Evolutionary conservation across 768 basidiomycete genomes (phyloP).

Genomic region (Xerocomellus intermedius): DNA sequence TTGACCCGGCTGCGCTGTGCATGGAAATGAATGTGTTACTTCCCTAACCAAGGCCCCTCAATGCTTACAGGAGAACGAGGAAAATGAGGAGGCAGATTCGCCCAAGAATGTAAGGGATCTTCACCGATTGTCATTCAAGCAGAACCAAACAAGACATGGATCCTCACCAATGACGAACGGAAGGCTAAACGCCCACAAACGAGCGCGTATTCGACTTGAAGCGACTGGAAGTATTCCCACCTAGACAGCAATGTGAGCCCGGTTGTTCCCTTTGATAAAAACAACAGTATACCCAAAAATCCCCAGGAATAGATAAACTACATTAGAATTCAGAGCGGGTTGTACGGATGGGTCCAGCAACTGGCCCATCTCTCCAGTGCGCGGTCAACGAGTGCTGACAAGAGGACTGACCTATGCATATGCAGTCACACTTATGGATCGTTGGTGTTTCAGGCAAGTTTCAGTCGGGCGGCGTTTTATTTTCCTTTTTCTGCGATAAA

Average conservation of each 20-base stretch:
- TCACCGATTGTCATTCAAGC: neutral
- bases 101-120: slow-evolving; percentile 26
- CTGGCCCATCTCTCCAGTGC: neutral
- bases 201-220: slow-evolving; percentile 15
- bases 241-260: slow-evolving; percentile 2
- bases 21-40: neutral
- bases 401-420: neutral
- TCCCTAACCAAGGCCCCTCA: neutral
- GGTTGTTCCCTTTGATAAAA: neutral
- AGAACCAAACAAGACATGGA: neutral
- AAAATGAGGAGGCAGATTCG: slow-evolving; percentile 10
- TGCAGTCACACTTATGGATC: neutral
- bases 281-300: slow-evolving; percentile 18
- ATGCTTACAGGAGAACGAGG: slow-evolving; percentile 14
- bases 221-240: slow-evolving; percentile 24
- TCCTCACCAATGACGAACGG: slow-evolving; percentile 21
- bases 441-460: slow-evolving; percentile 8
- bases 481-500: too few relatives aligned
- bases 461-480: neutral
- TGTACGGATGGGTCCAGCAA: neutral
- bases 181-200: slow-evolving; percentile 15
- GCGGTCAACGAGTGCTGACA: too few relatives aligned
- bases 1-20: slow-evolving; percentile 1
- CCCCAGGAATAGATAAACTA: slow-evolving; percentile 15
- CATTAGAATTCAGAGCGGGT: neutral